Conservation (phyloP, 2,329 filamentous ascomycete genomes). For the Neonectria coccinea region DNA sequence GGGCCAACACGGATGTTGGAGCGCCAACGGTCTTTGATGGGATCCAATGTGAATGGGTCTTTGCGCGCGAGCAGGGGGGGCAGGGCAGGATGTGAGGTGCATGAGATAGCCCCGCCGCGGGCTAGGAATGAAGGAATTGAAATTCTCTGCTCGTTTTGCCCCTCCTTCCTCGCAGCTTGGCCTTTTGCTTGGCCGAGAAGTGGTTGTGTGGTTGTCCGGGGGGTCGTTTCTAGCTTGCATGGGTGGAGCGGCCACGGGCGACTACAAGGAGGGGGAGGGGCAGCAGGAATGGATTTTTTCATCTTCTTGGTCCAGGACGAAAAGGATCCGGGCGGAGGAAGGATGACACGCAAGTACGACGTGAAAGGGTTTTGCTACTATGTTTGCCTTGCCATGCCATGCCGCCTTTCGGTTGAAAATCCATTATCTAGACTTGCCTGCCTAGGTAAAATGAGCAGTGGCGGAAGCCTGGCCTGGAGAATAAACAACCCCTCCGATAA, state of each 20-base stretch:
- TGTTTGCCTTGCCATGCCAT: background rate
- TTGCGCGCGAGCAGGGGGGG: no score
- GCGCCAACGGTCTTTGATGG: constrained; percentile 7
- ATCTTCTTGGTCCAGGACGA: constrained; percentile 10
- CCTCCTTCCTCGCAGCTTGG: constrained; percentile 34
- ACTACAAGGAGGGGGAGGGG: constrained; percentile 30
- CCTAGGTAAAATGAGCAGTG: no score
- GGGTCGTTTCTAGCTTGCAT: constrained; percentile 34
- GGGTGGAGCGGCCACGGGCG: constrained; percentile 27
- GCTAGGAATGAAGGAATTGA: constrained; percentile 20
- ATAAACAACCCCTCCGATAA: constrained; percentile 24
- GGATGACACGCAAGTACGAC: constrained; percentile 14
- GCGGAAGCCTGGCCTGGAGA: background rate
- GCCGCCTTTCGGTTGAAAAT: constrained; percentile 1
- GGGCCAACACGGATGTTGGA: constrained; percentile 4
- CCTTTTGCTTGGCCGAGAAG: constrained; percentile 10
- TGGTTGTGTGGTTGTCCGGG: constrained; percentile 30
- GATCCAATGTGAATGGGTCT: no score
- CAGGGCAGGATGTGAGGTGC: constrained; percentile 38
- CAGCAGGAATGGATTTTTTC: constrained; percentile 15
- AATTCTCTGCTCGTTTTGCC: constrained; percentile 32
- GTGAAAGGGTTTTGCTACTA: background rate
- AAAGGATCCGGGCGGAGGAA: constrained; percentile 14
- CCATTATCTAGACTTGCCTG: no score
- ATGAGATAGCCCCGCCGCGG: constrained; percentile 36